These are phyloP conservation scores for Coniochaeta prunicola DNA, from an alignment of 2,329 filamentous ascomycete species.

Conservation along the genomic window DNA sequence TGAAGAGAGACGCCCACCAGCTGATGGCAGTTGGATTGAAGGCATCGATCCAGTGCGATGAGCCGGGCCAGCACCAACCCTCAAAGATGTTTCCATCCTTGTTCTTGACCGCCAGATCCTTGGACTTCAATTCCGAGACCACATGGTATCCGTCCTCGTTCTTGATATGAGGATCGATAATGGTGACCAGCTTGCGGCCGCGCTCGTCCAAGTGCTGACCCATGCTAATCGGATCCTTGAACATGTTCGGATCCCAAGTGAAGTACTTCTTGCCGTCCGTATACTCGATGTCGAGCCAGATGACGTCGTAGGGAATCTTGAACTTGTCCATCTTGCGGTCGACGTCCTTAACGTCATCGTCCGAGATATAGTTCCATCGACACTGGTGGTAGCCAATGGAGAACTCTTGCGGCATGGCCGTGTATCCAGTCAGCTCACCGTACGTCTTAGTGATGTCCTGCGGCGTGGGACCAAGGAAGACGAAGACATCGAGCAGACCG, in stretches of 20 bases:
- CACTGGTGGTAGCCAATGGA: conserved; percentile 94
- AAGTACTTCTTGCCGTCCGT: conserved; percentile 97
- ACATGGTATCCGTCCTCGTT: conserved; percentile 73
- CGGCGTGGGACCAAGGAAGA: conserved; percentile 86
- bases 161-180: conserved; percentile 98
- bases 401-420: conserved; percentile 86
- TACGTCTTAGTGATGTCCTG: conserved; percentile 76
- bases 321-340: conserved; percentile 93
- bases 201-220: conserved; percentile 77
- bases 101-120: conserved; percentile 78
- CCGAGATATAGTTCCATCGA: conserved; percentile 97
- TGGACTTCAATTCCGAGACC: conserved; percentile 73
- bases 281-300: conserved; percentile 98
- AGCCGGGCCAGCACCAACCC: conserved; percentile 98
- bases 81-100: conserved; percentile 87
- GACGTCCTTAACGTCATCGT: conserved; percentile 94
- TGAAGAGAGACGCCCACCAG: conserved; percentile 89
- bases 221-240: conserved; percentile 81
- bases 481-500: conserved; percentile 84
- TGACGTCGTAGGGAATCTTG: conserved; percentile 95
- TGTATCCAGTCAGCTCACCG: conserved; percentile 84
- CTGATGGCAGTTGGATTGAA: conserved; percentile 88
- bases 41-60: conserved; percentile 91
- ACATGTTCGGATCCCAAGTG: conserved; percentile 88
- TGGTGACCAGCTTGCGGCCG: conserved; percentile 83